phyloP scores from a whole-genome alignment of 768 basidiomycete genomes.

The Leccinum broughii region DNA sequence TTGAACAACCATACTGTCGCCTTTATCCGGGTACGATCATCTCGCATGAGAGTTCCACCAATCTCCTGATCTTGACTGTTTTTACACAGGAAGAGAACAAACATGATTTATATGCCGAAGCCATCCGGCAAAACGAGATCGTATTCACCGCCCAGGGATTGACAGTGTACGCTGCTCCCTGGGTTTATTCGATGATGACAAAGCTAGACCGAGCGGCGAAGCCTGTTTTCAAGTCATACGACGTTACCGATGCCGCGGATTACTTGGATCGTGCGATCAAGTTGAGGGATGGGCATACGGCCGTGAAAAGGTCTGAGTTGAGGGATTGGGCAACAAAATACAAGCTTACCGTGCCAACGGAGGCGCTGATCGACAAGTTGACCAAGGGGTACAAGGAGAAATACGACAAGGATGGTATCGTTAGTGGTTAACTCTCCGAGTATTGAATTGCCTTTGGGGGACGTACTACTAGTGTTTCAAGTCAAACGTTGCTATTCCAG shows the following conservation, averaged over 20 bases:
- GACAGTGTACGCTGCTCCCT: constrained; percentile 16
- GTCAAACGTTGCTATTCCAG: too few relatives aligned
- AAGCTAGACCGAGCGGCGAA: constrained; percentile 10
- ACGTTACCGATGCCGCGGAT: constrained; percentile 9
- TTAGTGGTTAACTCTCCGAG: background rate
- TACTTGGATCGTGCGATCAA: constrained; percentile 4
- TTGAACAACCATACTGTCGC: constrained; percentile 10
- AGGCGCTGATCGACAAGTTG: background rate
- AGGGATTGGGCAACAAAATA: constrained; percentile 2
- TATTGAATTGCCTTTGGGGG: background rate
- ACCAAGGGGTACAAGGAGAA: constrained; percentile 1
- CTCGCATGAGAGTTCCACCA: background rate
- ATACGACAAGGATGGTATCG: background rate
- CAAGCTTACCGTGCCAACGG: constrained; percentile 1
- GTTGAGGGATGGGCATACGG: background rate
- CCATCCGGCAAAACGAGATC: constrained; percentile 5
- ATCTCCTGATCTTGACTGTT: background rate
- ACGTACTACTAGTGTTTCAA: background rate
- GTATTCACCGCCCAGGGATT: constrained; percentile 8
- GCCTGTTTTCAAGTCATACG: constrained; percentile 6
- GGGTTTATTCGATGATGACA: constrained; percentile 11
- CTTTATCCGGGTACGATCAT: constrained; percentile 5
- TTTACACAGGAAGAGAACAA: background rate
- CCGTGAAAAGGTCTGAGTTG: constrained; percentile 10
- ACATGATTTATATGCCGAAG: background rate